Evolutionary conservation across 331 rosid genomes (phyloP).

Genomic region (Malus hybrid): DNA sequence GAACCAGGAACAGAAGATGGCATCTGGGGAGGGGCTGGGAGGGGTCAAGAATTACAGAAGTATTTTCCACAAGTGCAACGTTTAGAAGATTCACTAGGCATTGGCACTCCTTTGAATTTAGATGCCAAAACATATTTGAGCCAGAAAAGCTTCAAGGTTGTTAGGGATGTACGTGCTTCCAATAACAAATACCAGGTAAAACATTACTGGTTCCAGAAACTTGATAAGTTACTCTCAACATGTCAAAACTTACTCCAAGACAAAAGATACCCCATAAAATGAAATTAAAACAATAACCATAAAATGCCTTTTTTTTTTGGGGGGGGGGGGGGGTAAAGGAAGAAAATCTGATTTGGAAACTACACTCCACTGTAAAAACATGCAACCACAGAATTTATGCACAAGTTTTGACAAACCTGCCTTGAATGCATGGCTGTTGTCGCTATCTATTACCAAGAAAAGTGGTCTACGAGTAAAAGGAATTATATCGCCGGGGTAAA

Average conservation of each 20-base stretch:
- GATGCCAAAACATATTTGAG: slow-evolving; percentile 5
- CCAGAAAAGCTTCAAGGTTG: neutral
- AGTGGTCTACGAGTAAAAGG: slow-evolving; percentile 96
- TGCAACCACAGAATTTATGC: slow-evolving; percentile 26
- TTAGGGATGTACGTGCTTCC: neutral
- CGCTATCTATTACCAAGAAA: slow-evolving; percentile 89
- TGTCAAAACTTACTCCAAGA: slow-evolving; percentile 9
- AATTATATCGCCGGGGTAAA: slow-evolving; percentile 90
- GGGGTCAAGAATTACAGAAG: neutral
- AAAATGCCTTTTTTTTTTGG: neutral
- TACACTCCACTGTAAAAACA: slow-evolving; percentile 17
- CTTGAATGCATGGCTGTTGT: slow-evolving; percentile 99
- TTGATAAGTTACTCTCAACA: neutral
- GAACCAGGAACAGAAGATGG: neutral
- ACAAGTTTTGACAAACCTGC: slow-evolving; percentile 99
- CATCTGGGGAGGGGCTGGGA: neutral
- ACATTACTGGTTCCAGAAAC: neutral
- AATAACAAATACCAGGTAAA: neutral
- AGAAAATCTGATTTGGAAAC: slow-evolving; percentile 18
- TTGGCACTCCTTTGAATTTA: neutral
- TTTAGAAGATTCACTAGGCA: neutral
- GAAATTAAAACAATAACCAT: neutral
- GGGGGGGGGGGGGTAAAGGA: neutral
- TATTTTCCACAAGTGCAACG: neutral
- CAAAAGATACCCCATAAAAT: neutral